Percentiles rank a stretch among this genome's conserved stretches.
Evolutionary conservation across 805 yeast species (phyloP).

Genomic region (Candida khao-thaluensis): DNA sequence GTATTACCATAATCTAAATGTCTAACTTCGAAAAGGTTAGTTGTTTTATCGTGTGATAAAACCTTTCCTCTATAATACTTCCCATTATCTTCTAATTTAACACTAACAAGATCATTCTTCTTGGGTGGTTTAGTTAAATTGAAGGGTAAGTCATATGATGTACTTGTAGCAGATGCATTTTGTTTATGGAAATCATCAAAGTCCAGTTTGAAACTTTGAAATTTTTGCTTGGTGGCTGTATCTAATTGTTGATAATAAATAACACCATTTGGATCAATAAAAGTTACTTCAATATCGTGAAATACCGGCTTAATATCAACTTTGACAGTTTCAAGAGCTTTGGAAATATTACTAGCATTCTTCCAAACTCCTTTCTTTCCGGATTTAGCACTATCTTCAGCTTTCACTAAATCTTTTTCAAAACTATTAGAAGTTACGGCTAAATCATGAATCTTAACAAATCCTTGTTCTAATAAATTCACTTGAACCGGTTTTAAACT

Average conservation of each 20-base stretch:
- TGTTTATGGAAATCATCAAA: conserved; percentile 47
- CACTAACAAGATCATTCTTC: conserved; percentile 58
- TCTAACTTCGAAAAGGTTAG: conserved; percentile 48
- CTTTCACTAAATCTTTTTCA: conserved; percentile 52
- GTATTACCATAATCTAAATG: conserved; percentile 63
- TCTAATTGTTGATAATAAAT: conserved; percentile 48
- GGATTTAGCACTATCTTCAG: conserved; percentile 60
- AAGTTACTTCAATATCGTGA: conserved; percentile 55
- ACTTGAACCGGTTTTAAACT: conserved; percentile 54
- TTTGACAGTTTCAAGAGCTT: conserved; percentile 7
- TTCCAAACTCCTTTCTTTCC: conserved; percentile 68
- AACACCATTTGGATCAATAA: conserved; percentile 41
- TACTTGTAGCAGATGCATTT: conserved; percentile 33
- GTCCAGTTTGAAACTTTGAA: conserved; percentile 44
- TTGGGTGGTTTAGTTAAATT: conserved; percentile 44
- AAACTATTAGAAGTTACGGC: conserved; percentile 60
- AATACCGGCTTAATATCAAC: conserved; percentile 40
- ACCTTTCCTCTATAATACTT: conserved; percentile 61
- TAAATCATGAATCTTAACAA: conserved; percentile 61
- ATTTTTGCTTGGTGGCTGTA: conserved; percentile 32
- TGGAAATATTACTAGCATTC: conserved; percentile 41
- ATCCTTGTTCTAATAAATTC: conserved; percentile 58
- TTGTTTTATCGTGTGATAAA: conserved; percentile 42
- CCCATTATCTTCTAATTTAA: conserved; percentile 50
- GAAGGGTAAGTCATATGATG: conserved; percentile 39